Percentiles rank a stretch among this genome's conserved stretches.
These are phyloP conservation scores for Hanseniaspora taiwanica DNA, from an alignment of 805 yeast genomes.

Conservation along the genomic window DNA sequence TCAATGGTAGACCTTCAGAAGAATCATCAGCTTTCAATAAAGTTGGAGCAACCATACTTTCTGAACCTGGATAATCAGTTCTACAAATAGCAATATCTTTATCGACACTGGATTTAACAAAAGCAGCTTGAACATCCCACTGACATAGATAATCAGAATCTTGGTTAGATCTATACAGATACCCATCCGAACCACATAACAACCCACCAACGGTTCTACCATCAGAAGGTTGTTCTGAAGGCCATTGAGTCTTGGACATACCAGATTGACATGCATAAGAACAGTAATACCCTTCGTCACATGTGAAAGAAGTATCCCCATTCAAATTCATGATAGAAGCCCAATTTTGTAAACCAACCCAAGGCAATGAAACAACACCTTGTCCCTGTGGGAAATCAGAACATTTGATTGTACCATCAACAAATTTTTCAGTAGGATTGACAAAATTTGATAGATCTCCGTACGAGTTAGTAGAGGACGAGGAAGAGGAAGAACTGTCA, in stretches of 20 bases:
- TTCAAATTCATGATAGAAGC: conserved; percentile 22
- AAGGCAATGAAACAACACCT: conserved; percentile 51
- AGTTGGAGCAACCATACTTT: conserved; percentile 67
- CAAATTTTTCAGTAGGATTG: conserved; percentile 45
- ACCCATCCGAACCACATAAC: conserved; percentile 42
- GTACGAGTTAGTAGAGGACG: conserved; percentile 18
- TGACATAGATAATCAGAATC: conserved; percentile 43
- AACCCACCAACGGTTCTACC: conserved; percentile 69
- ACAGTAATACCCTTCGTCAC: conserved; percentile 58
- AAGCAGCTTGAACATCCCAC: conserved; percentile 47
- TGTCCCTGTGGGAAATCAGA: conserved; percentile 60
- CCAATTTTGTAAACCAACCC: conserved; percentile 44
- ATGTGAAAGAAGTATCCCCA: conserved; percentile 47
- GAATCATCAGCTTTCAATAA: conserved; percentile 30
- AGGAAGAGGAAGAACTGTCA: conserved; percentile 22
- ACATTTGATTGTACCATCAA: conserved; percentile 61
- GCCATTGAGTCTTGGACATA: conserved; percentile 77
- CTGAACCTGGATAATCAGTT: conserved; percentile 76
- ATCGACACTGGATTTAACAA: conserved; percentile 36
- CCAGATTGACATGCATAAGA: conserved; percentile 71
- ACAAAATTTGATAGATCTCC: conserved; percentile 51
- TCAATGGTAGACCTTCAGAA: conserved; percentile 31
- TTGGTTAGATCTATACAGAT: conserved; percentile 46
- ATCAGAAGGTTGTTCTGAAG: conserved; percentile 46
- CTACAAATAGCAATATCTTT: conserved; percentile 54